A percentile compares a stretch with the other conserved stretches of the same genome.
phyloP scores from a whole-genome alignment of 2,329 filamentous ascomycete species.

The Penicillium sp. region DNA sequence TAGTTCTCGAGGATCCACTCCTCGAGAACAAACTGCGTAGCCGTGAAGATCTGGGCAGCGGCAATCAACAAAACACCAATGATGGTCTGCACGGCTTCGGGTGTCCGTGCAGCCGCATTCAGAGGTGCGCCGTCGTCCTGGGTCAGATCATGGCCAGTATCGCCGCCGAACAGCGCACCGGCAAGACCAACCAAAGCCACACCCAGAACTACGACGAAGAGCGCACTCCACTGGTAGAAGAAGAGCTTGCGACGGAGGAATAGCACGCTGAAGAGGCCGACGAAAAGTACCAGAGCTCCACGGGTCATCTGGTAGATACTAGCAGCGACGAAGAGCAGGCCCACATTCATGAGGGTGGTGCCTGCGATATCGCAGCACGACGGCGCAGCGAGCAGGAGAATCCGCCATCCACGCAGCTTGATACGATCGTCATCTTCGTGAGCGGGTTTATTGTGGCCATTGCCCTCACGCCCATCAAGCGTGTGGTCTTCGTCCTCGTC shows the following conservation, averaged over 20 bases:
- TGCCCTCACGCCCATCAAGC: slow-evolving; percentile 44
- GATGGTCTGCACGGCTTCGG: slow-evolving; percentile 67
- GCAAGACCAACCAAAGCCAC: slow-evolving; percentile 89
- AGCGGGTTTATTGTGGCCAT: slow-evolving; percentile 54
- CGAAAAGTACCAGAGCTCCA: slow-evolving; percentile 91
- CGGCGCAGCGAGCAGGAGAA: slow-evolving; percentile 77
- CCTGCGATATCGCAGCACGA: slow-evolving; percentile 92
- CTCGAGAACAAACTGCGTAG: slow-evolving; percentile 92
- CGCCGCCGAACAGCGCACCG: slow-evolving; percentile 74
- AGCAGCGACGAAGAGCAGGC: slow-evolving; percentile 87
- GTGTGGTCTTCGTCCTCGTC: slow-evolving; percentile 51
- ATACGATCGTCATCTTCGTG: slow-evolving; percentile 58
- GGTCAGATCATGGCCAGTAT: slow-evolving; percentile 40
- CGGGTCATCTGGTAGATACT: slow-evolving; percentile 99
- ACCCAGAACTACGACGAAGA: slow-evolving; percentile 82
- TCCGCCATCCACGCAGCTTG: slow-evolving; percentile 67
- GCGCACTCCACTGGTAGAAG: slow-evolving; percentile 88
- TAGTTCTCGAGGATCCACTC: slow-evolving; percentile 86
- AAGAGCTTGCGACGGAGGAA: slow-evolving; percentile 80
- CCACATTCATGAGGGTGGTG: slow-evolving; percentile 96
- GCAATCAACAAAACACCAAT: slow-evolving; percentile 89
- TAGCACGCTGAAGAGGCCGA: slow-evolving; percentile 90
- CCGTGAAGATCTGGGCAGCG: slow-evolving; percentile 93
- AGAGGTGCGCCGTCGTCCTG: slow-evolving; percentile 32
- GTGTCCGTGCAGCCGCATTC: slow-evolving; percentile 45